Evolutionary conservation across 2,329 filamentous ascomycete genomes (phyloP), one percentile per base, ranked within the genome.

Genomic region (Helotiales sp.): DNA sequence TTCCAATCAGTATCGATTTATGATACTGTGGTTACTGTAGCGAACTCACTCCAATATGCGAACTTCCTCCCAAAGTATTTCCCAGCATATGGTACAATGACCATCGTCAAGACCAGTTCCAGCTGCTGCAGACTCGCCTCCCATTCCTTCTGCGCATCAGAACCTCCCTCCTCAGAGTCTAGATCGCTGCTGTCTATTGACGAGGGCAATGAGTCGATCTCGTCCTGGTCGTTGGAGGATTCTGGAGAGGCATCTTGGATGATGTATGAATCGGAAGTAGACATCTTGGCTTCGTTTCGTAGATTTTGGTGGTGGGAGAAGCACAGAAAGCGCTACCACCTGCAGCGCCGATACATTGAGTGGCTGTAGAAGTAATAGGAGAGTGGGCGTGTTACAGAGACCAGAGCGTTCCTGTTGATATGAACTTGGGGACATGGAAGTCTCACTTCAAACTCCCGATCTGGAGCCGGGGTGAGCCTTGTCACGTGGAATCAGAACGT

Each of bases 21-120:
- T 45, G 6, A 17, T n/a, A n/a, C 6, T 17, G 13, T 10, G 3
- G 3, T 11, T 45, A 2, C 2, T 7, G 7, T 45, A n/a, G 40
- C 15, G 40, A 10, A 84, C 91, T 78, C 85, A 97, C 95, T 93
- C 93, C 93, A 97, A 78, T 97, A 97, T 67, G 95, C 95, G 82
- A 94, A 96, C 80, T 93, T 96, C 78, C 96, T 87, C 54, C 96
- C 96, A 79, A 97, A 88, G 81, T 93, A 98, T 81, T 98, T 99
- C 67, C 96, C 96, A 73, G 93, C 83, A 79, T 97, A 97, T 2
- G 96, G 96, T 60, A 99, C 91, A 73, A 98, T 80, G 58, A 98
- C 91, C 93, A 99, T 97, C 22, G 92, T 97, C 77, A 98, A 81
- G 72, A 99, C 84, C 71, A 98, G 84, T 82, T 99, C 93, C 68